Conservation (phyloP, 73 alveolate species). For the Paramecium biaurelia region DNA sequence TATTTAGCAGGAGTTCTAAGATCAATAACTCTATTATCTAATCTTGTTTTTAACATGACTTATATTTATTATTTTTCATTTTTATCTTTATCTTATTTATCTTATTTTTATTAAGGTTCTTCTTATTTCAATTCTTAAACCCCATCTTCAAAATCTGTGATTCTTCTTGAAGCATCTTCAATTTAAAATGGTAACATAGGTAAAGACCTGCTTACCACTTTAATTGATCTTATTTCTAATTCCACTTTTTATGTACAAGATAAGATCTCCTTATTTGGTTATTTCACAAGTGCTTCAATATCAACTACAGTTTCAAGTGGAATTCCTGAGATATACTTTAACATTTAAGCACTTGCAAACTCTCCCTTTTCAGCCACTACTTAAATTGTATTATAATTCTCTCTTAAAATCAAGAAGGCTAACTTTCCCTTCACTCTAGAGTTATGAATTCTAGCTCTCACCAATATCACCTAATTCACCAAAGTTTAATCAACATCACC, state of each 20-base stretch:
- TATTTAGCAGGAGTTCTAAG: constrained; percentile 96
- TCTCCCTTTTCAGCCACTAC: constrained; percentile 81
- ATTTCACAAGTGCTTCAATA: constrained; percentile 79
- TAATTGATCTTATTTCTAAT: constrained; percentile 75
- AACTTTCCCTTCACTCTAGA: constrained; percentile 93
- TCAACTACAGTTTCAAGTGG: constrained; percentile 92
- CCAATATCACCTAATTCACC: constrained; percentile 78
- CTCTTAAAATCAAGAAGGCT: constrained; percentile 93
- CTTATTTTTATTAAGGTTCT: neutral
- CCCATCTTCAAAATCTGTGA: constrained; percentile 84
- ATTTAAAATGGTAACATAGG: constrained; percentile 95
- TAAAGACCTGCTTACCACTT: constrained; percentile 80
- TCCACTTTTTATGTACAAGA: constrained; percentile 91
- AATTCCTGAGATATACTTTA: constrained; percentile 81
- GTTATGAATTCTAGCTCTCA: constrained; percentile 92
- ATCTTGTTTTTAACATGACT: constrained; percentile 80
- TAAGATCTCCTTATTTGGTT: constrained; percentile 82
- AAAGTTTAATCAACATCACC: constrained; percentile 20
- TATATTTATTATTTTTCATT: neutral
- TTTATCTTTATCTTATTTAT: neutral
- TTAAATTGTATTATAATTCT: constrained; percentile 85
- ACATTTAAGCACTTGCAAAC: constrained; percentile 84
- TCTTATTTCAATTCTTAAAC: neutral
- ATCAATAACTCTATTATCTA: constrained; percentile 94
- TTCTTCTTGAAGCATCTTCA: constrained; percentile 94